Evolutionary conservation across 1,284 basidiomycete genomes (phyloP), one percentile per base, ranked within the genome.

Genomic region (Leccinum olivaceoglutinosum): DNA sequence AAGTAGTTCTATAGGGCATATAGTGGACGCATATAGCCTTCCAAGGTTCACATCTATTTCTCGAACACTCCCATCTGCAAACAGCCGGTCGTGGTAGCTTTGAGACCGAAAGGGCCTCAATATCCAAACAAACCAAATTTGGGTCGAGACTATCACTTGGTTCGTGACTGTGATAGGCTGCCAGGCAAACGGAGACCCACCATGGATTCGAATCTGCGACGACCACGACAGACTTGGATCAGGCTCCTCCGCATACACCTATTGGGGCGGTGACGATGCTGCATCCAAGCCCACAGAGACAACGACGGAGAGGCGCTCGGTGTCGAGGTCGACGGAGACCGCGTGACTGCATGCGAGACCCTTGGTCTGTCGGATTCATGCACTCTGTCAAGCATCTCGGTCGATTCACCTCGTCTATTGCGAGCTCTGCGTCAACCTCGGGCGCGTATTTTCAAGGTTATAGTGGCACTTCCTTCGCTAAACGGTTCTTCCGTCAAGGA

Each of bases 241-340:
- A n/a, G n/a, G n/a, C 70, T 62, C 64, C 63, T 6, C 73, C 71
- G 8, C 68, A 70, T n/a, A 74, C 70, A n/a, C 70, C 73, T 18
- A 51, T 71, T n/a, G 69, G 70, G 21, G 21, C 21, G 38, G 9
- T 44, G 32, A 63, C 62, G 12, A 51, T 57, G 5, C 59, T 64
- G 1, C 64, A 62, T 60, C 3, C 68, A 53, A 46, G 59, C 68
- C 55, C 58, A 64, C 39, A 63, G 63, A 25, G 21, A 25, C 21
- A 25, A 54, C 16, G 68, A 66, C 1, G 62, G 56, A 25, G 25
- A 25, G 25, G 25, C 25, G 25, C 25, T 25, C 25, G 25, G 25
- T 3, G 25, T 25, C 25, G 25, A 25, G 25, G 25, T n/a, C 16
- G 68, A 66, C 1, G 60, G 58, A 9, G 63, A 51, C 21, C 63